Base-by-base conservation (phyloP, 495 filamentous ascomycete genomes). In the Pyronema omphalodes region DNA sequence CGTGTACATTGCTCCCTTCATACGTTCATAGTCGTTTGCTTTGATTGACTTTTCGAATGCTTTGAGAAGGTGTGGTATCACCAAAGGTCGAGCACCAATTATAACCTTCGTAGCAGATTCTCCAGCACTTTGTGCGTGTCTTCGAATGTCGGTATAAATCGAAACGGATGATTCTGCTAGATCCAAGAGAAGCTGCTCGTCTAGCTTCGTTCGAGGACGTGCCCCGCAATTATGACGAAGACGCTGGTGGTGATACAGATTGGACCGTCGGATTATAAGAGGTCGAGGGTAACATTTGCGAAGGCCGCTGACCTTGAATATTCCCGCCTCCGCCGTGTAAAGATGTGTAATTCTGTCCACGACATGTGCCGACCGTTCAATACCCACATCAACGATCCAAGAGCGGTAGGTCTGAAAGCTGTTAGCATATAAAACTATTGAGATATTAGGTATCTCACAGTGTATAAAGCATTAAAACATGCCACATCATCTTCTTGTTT, bases 301-400 rank as follows among this genome's bases (percentile, higher is more conserved):
- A 40, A 93, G 68, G 1, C 91, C 91, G 61, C 80, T 93, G 61
- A 94, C 83, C 69, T 94, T 95, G 72, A 93, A 99, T 0, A 88
- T 83, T 35, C 82, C 77, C 39, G 85, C 84, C 62, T 99, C 91
- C 7, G 85, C 81, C 52, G 76, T 75, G 54, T 93, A 80, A 9
- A 99, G 76, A 44, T 86, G 76, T 7, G 79, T 77, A 9, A 95
- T 78, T 19, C 93, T 74, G 62, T 99, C 91, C 33, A 99, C 70
- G 8, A 91, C 84, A 65, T 94, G 93, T 6, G 91, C 89, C 7
- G 88, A 94, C 54, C 91, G 73, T 63, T 99, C 91, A 55, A 94
- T 93, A 15, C 93, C 93, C 44, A 96, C 87, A 60, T 99, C 91
- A 7, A 93, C 83, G 61, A 99, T 94, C 86, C 87, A 99, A n/a